Percentiles rank a stretch among this genome's conserved stretches.
These are phyloP conservation scores for Lepidium didymum DNA, from an alignment of 345 rosid species.

Conservation along the genomic window DNA sequence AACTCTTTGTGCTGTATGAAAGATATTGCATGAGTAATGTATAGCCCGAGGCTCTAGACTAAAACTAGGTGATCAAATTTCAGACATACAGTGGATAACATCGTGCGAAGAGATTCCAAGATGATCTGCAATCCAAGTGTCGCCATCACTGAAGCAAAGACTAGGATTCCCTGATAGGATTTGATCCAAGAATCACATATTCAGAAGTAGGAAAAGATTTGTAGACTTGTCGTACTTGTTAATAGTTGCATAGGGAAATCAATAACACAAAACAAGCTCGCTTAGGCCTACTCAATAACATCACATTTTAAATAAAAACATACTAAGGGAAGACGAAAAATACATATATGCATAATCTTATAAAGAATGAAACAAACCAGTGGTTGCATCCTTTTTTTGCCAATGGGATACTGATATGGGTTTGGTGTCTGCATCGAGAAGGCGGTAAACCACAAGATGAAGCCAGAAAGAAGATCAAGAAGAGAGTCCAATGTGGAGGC, in stretches of 20 bases:
- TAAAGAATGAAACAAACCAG: constrained; percentile 46
- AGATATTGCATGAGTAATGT: constrained; percentile 9
- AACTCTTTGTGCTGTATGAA: constrained; percentile 61
- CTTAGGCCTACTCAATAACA: background rate
- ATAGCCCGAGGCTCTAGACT: background rate
- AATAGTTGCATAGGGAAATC: background rate
- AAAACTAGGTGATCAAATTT: constrained; percentile 8
- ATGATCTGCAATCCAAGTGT: constrained; percentile 97
- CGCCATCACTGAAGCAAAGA: constrained; percentile 99
- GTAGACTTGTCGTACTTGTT: background rate
- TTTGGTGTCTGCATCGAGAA: constrained; percentile 96
- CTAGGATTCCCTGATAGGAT: constrained; percentile 85
- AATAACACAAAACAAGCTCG: background rate
- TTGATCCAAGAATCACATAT: constrained; percentile 2
- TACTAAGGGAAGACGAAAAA: background rate
- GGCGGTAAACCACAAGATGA: constrained; percentile 98
- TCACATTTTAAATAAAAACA: background rate
- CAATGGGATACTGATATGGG: constrained; percentile 93
- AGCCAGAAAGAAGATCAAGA: constrained; percentile 97
- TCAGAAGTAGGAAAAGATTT: background rate
- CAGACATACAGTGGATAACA: constrained; percentile 57
- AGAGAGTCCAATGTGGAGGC: constrained; percentile 98
- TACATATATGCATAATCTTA: background rate
- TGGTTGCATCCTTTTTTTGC: constrained; percentile 98
- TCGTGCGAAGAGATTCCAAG: constrained; percentile 71